A percentile compares a stretch with the other conserved stretches of the same genome.
phyloP scores from a whole-genome alignment of 805 yeast genomes.

The Kodamaea kakaduensis region DNA sequence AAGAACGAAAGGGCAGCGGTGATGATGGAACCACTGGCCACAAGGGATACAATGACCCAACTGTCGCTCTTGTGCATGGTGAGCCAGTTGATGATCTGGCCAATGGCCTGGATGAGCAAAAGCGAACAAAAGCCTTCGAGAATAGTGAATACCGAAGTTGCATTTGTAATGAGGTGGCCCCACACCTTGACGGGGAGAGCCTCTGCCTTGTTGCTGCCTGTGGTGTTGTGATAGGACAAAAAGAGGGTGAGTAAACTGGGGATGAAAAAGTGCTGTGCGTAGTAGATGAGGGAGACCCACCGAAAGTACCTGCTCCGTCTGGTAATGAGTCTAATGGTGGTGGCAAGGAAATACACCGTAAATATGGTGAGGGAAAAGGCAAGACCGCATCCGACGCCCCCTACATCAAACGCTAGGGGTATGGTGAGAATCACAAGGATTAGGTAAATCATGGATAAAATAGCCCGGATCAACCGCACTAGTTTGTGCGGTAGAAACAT shows the following conservation, averaged over 20 bases:
- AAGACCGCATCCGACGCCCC: slow-evolving; percentile 87
- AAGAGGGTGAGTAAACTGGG: slow-evolving; percentile 77
- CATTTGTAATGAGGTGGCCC: slow-evolving; percentile 65
- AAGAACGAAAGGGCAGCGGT: slow-evolving; percentile 76
- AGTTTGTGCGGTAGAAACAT: slow-evolving; percentile 3
- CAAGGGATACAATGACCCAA: slow-evolving; percentile 72
- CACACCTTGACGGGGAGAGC: slow-evolving; percentile 51
- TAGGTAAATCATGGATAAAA: slow-evolving; percentile 59
- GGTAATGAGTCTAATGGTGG: slow-evolving; percentile 63
- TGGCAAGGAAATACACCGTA: slow-evolving; percentile 59
- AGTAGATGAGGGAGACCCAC: slow-evolving; percentile 54
- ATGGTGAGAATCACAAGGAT: slow-evolving; percentile 71
- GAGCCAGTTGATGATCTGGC: slow-evolving; percentile 75
- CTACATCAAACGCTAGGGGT: slow-evolving; percentile 91
- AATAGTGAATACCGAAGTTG: slow-evolving; percentile 86
- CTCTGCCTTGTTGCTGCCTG: slow-evolving; percentile 1
- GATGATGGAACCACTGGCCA: slow-evolving; percentile 69
- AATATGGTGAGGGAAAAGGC: slow-evolving; percentile 68
- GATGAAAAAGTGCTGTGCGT: slow-evolving; percentile 74
- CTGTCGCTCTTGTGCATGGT: slow-evolving; percentile 59
- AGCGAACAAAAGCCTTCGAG: slow-evolving; percentile 92
- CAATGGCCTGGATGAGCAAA: slow-evolving; percentile 86
- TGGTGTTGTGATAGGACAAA: slow-evolving; percentile 44
- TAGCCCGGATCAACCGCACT: slow-evolving; percentile 24
- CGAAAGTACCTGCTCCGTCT: slow-evolving; percentile 39